Evolutionary conservation across 768 basidiomycete species (phyloP), one percentile per base, ranked within the genome.

Genomic region (Ramaria sp.): DNA sequence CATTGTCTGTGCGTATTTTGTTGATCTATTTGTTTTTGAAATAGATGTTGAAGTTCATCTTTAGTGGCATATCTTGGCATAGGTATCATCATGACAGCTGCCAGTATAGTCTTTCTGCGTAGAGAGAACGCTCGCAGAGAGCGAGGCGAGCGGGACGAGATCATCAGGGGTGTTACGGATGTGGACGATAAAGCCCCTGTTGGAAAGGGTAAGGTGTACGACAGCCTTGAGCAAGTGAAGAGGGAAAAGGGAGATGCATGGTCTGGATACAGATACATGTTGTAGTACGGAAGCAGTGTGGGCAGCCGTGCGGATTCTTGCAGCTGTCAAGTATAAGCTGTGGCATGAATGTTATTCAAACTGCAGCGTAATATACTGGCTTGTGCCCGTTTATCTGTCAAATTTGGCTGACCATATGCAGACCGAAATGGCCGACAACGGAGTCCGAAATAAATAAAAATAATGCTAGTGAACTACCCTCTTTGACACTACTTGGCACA

Each of bases 221-320:
- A 57, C 28, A 60, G 57, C 12, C 18, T 61, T 5, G 80, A 71
- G 18, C 83, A 85, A 1, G 84, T 83, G 41, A 83, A 80, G 68
- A 65, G 71, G 53, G 81, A 79, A 60, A 85, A 83, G 68, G 85
- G 84, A 1, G 84, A 88, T 65, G 66, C 68, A 44, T 86, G 83
- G 85, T 85, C 82, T 61, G 85, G 85, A 22, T 88, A 87, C 64
- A 71, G 80, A 60, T 88, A 88, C 65, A 78, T 70, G 15, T 63
- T 80, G 42, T 85, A 63, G 75, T 16, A 9, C 9, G 13, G 8
- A 8, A 34, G 32, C 32, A 9, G 32, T 34, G 8, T 34, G 32
- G 13, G 8, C 32, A 34, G 32, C 32, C 13, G 32, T 34, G 8
- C 32, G 32, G 2, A 34, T 2, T 34, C 10, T 34, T 9, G 32